phyloP scores from a whole-genome alignment of 2,329 filamentous ascomycete genomes.

The Ophiosphaerella narmari region DNA sequence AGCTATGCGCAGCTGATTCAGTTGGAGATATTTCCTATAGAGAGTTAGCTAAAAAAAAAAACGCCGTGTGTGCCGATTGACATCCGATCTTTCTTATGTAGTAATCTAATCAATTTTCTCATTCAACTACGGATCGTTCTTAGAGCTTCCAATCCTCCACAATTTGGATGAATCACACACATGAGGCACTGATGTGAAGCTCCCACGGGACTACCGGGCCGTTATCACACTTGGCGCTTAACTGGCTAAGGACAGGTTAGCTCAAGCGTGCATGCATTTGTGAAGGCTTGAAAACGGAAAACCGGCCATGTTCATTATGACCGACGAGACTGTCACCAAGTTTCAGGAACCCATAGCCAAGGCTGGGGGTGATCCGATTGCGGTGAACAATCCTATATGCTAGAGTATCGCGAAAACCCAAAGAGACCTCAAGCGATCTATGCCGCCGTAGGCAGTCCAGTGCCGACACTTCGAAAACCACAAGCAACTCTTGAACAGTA shows the following conservation, averaged over 20 bases:
- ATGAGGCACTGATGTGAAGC: too few species aligned
- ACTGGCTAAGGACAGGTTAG: constrained; percentile 55
- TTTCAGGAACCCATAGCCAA: constrained; percentile 46
- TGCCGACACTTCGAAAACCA: constrained; percentile 58
- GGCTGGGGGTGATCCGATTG: constrained; percentile 40
- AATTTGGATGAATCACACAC: too few species aligned
- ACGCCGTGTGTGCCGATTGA: too few species aligned
- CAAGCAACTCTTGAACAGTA: constrained; percentile 40
- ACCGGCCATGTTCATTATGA: constrained; percentile 64
- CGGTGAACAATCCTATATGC: constrained; percentile 59
- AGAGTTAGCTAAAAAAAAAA: too few species aligned
- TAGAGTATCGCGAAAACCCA: constrained; percentile 66
- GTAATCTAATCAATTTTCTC: too few species aligned
- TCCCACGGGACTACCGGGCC: constrained; percentile 49
- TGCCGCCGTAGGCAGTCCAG: constrained; percentile 66
- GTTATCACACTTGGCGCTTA: constrained; percentile 68
- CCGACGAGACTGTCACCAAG: constrained; percentile 61
- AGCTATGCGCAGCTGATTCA: too few species aligned
- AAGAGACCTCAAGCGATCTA: constrained; percentile 52
- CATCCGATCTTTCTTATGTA: too few species aligned
- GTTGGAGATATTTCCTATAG: too few species aligned
- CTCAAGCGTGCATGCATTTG: constrained; percentile 58
- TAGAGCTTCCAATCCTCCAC: too few species aligned
- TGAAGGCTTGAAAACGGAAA: constrained; percentile 67
- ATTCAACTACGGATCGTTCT: too few species aligned